Percentiles rank a stretch among this genome's conserved stretches.
These are phyloP conservation scores for Tylopilus sp. DNA, from an alignment of 1,284 basidiomycete species.

Conservation along the genomic window DNA sequence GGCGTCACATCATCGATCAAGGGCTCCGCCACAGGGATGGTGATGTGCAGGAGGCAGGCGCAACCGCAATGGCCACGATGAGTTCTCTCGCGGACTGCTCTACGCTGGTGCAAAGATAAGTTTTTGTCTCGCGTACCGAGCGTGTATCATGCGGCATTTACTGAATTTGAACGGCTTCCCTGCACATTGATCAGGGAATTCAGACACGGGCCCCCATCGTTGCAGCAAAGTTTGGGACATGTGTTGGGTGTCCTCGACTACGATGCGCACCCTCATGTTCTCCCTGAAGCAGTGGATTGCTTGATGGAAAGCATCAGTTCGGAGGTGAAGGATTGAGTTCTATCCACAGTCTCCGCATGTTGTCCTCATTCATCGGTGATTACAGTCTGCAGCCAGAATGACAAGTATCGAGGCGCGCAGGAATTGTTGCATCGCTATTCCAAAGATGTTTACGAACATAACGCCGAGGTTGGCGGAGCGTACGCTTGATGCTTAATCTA, in stretches of 20 bases:
- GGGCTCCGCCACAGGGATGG: slow-evolving; percentile 67
- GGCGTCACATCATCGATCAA: slow-evolving; percentile 68
- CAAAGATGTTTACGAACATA: slow-evolving; percentile 51
- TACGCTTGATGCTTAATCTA: slow-evolving; percentile 34
- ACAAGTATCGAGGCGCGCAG: slow-evolving; percentile 63
- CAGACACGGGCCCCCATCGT: slow-evolving; percentile 45
- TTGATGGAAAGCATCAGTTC: slow-evolving; percentile 57
- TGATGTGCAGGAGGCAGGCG: slow-evolving; percentile 72
- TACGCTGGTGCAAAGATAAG: slow-evolving; percentile 66
- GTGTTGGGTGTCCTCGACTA: slow-evolving; percentile 77
- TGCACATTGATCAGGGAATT: slow-evolving; percentile 68
- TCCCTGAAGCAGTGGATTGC: slow-evolving; percentile 52
- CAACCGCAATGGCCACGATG: slow-evolving; percentile 58
- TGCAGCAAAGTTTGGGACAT: slow-evolving; percentile 77
- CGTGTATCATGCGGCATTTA: slow-evolving; percentile 11
- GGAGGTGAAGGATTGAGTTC: slow-evolving; percentile 41
- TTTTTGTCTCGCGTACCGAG: slow-evolving; percentile 12
- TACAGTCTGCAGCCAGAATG: slow-evolving; percentile 44
- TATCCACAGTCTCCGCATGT: slow-evolving; percentile 23
- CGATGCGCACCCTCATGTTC: slow-evolving; percentile 46
- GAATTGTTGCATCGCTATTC: slow-evolving; percentile 68
- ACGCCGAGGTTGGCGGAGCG: slow-evolving; percentile 43
- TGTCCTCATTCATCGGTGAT: slow-evolving; percentile 23
- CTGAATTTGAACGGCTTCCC: slow-evolving; percentile 20
- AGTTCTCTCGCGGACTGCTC: slow-evolving; percentile 68